Evolutionary conservation across 1,139 yeast species (phyloP).

Genomic region (Hyphopichia burtonii): DNA sequence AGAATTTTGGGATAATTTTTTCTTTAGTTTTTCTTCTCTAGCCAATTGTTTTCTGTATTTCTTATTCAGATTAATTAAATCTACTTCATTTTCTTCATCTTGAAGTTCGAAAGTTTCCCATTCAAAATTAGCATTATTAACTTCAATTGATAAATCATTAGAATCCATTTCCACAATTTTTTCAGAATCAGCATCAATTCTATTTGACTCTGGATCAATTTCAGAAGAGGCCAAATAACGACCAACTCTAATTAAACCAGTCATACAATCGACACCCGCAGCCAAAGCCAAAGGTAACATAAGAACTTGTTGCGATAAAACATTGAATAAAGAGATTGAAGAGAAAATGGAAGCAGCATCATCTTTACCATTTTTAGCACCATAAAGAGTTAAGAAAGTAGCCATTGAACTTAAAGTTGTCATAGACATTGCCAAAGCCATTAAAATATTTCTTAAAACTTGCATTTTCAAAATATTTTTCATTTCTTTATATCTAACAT

Average conservation of each 20-base stretch:
- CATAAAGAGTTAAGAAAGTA: constrained; percentile 66
- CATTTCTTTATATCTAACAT: constrained; percentile 48
- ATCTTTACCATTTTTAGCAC: constrained; percentile 39
- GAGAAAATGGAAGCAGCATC: constrained; percentile 74
- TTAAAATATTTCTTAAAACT: constrained; percentile 52
- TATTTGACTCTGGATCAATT: constrained; percentile 30
- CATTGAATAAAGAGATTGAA: constrained; percentile 67
- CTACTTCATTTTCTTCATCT: constrained; percentile 16
- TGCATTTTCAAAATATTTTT: constrained; percentile 47
- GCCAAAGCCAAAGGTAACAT: constrained; percentile 70
- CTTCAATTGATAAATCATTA: constrained; percentile 23
- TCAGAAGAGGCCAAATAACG: constrained; percentile 44
- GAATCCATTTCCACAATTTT: constrained; percentile 24
- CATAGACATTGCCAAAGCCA: constrained; percentile 54
- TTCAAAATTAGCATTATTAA: constrained; percentile 26
- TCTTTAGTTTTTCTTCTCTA: constrained; percentile 7
- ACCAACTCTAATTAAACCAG: constrained; percentile 61
- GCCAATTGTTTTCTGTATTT: constrained; percentile 3
- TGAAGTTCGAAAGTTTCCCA: constrained; percentile 41
- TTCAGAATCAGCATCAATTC: constrained; percentile 19
- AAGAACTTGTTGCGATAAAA: constrained; percentile 45
- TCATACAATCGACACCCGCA: constrained; percentile 60
- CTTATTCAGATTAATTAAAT: not conserved
- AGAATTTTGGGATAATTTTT: constrained; percentile 4
- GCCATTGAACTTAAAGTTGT: constrained; percentile 66